Base-by-base conservation (phyloP, 441 rosid genomes). In the Erysimum cheiri region DNA sequence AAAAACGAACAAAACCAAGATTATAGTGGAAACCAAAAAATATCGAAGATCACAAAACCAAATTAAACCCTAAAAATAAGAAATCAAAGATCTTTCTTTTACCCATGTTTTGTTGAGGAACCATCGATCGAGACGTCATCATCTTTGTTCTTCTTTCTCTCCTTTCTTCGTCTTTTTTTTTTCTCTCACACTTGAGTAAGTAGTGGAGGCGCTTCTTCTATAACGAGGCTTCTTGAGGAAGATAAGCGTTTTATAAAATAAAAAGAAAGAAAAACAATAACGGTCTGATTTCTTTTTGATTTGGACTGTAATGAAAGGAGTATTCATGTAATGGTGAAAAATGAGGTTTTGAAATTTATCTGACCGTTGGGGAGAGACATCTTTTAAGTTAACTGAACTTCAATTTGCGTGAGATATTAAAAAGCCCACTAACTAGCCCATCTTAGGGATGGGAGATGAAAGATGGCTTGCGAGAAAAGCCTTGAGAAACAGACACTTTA, bases 211-310 rank as follows among this genome's bases (percentile, higher is more conserved):
- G 37, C 15, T 26, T 26, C 24, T 33, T 3, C 11, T 67, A 12
- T 52, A 67, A 43, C 43, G 77, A 67, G 72, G 68, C 77, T 67
- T 73, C 77, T 67, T 67, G 49, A 41, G 10, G 77, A 73, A 59
- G 77, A 66, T 57, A 32, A 49, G 33, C 48, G 17, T 64, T 72
- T 62, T 35, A 6, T 11, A 5, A 2, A 22, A 49, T 5, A 22
- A 4, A 2, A 0, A 22, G 5, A 5, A 2, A 3, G 1, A 48
- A 10, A 1, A 4, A 11, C 11, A 64, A 72, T 24, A 64, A 72
- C 76, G 76, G 70, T 64, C 65, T 67, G 22, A 59, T 59, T 41
- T 60, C 19, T 46, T 24, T 60, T 71, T 56, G 44, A 64, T 56
- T 72, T 72, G 2, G 40, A 10, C 40, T 12, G 40, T 11, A 11